Base-by-base conservation (phyloP, 2,329 filamentous ascomycete species). In the Diplodia mutila region DNA sequence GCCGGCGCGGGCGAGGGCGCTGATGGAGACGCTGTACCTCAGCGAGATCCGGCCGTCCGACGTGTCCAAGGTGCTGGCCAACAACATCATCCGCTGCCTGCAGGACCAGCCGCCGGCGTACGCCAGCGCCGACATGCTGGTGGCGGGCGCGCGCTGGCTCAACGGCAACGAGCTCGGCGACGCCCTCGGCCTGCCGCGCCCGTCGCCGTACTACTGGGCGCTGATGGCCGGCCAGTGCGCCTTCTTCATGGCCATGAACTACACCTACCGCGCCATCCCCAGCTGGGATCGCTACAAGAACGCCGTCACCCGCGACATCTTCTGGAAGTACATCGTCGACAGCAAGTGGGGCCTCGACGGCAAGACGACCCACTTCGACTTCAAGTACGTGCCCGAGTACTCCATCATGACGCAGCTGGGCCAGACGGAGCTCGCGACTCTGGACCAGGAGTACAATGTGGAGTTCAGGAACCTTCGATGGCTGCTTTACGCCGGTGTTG, bases 11-110 rank as follows among this genome's bases (percentile, higher is more conserved):
- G 88, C 89, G 1, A 87, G 85, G 70, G 81, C 81, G 2, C 84
- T 88, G 73, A 89, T 93, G 86, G 90, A 94, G 71, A 86, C 85
- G 0, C 79, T 93, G 1, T 76, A 92, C 21, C 78, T 86, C 32
- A 84, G 88, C 32, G 91, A 94, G 76, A 84, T 93, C 23, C 75
- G 85, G 29, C 91, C 91, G 0, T 89, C 86, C 0, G 78, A 83
- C 0, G 90, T 85, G 23, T 89, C 86, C 0, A 83, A 84, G 54
- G 82, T 89, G 7, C 82, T 94, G 29, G 90, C 90, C 3, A 90
- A 90, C 76, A 94, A 94, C 74, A 90, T 94, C 73, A 89, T 94
- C 71, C 84, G 86, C 3, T 86, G 86, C 3, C 82, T 94, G n/a
- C 84, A 89, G 71, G 82, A 85, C 61, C 86, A 87, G 49, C 86